A percentile compares a stretch with the other conserved stretches of the same genome.
phyloP scores from a whole-genome alignment of 345 rosid genomes.

The Aquilaria sinensis region DNA sequence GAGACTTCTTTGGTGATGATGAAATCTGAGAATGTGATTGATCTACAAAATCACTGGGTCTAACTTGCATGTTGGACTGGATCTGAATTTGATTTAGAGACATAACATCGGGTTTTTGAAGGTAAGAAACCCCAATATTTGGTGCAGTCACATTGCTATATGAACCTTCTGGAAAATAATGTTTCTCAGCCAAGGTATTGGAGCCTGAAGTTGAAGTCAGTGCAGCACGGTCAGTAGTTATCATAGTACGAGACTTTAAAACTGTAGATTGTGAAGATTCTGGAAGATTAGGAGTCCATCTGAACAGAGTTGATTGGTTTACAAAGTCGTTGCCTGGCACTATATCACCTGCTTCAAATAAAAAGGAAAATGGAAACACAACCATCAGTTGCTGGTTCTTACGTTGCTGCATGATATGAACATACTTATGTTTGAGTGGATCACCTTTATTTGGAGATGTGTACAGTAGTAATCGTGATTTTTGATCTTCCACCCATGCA shows the following conservation, averaged over 20 bases:
- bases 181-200: conserved; percentile 22
- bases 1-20: conserved; percentile 21
- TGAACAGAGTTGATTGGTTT: conserved; percentile 32
- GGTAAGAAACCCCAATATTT: conserved; percentile 19
- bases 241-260: conserved; percentile 25
- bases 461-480: conserved; percentile 28
- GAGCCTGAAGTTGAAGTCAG: conserved; percentile 29
- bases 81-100: conserved; percentile 21
- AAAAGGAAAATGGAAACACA: conserved; percentile 11
- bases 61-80: conserved; percentile 28
- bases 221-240: conserved; percentile 23
- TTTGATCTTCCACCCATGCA: conserved; percentile 34
- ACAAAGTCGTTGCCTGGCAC: conserved; percentile 29
- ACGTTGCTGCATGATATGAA: not conserved
- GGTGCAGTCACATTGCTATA: conserved; percentile 24
- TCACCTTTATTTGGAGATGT: conserved; percentile 47
- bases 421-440: conserved; percentile 2
- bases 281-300: conserved; percentile 27
- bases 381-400: conserved; percentile 14
- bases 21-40: conserved; percentile 28
- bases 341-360: conserved; percentile 35
- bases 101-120: conserved; percentile 27
- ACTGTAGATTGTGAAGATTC: conserved; percentile 21
- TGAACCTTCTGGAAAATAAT: conserved; percentile 17
- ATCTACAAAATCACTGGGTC: conserved; percentile 23